Evolutionary conservation across 2,329 filamentous ascomycete species (phyloP).

Genomic region (Ilyonectria mors-panacis): DNA sequence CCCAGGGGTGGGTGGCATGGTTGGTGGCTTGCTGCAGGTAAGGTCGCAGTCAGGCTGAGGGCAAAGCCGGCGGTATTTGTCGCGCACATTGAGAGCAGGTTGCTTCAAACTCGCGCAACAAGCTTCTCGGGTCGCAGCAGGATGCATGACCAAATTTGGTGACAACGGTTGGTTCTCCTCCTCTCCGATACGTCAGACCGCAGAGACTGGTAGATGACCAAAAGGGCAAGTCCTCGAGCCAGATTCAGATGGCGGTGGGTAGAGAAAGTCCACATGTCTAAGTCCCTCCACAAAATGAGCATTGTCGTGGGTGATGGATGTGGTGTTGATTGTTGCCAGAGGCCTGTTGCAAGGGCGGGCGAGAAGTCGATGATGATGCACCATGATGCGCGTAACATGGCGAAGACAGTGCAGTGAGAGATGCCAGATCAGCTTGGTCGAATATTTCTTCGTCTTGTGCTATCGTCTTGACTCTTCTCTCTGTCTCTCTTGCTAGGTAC

Average conservation of each 20-base stretch:
- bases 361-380: constrained; percentile 37
- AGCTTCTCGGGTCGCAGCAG: not conserved
- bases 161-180: not conserved
- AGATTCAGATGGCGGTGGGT: constrained; percentile 14
- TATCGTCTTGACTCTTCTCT: constrained; percentile 75
- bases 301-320: constrained; percentile 8
- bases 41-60: constrained; percentile 24
- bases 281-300: constrained; percentile 15
- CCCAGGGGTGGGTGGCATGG: constrained; percentile 37
- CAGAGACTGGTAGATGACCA: constrained; percentile 12
- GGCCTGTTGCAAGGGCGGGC: constrained; percentile 34
- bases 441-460: constrained; percentile 71
- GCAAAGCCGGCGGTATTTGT: constrained; percentile 9
- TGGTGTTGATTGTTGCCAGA: constrained; percentile 20
- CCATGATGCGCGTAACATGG: constrained; percentile 48
- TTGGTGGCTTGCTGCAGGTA: constrained; percentile 43
- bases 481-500: constrained; percentile 73
- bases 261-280: constrained; percentile 9
- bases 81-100: constrained; percentile 1
- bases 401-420: constrained; percentile 58
- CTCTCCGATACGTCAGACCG: constrained; percentile 10
- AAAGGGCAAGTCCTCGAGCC: constrained; percentile 19
- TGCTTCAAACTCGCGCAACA: constrained; percentile 25
- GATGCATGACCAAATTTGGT: constrained; percentile 2
- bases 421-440: constrained; percentile 62